Conservation (phyloP, 2,329 filamentous ascomycete genomes). For the Metarhizium rileyi region DNA sequence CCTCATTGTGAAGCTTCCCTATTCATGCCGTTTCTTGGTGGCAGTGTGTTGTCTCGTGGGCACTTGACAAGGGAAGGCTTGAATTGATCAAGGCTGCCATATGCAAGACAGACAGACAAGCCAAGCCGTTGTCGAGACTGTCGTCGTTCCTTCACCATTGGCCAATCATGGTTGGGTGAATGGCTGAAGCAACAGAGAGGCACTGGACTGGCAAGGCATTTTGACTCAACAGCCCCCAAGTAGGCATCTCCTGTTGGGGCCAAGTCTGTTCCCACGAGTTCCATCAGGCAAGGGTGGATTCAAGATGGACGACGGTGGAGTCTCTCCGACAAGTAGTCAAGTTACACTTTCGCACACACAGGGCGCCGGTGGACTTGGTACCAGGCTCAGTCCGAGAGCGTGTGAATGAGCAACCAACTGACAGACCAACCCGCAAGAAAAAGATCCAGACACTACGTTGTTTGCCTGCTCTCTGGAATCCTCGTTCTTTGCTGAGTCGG, state of each 20-base stretch:
- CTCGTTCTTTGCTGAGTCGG: neutral
- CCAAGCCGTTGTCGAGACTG: neutral
- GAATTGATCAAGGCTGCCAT: conserved; percentile 2
- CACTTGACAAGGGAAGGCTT: neutral
- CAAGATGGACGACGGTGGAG: neutral
- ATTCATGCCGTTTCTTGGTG: neutral
- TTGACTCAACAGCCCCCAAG: neutral
- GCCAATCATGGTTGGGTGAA: neutral
- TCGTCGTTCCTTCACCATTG: neutral
- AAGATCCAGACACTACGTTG: neutral
- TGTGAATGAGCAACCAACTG: neutral
- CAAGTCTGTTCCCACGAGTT: neutral
- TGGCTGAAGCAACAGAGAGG: neutral
- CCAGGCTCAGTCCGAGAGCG: neutral
- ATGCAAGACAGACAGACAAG: neutral
- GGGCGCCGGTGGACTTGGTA: neutral
- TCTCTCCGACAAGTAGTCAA: neutral
- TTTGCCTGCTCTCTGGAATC: neutral
- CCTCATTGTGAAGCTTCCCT: neutral
- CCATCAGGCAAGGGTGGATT: conserved; percentile 3
- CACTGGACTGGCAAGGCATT: neutral
- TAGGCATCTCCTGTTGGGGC: conserved; percentile 1
- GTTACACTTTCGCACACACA: neutral
- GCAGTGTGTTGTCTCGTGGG: conserved; percentile 2
- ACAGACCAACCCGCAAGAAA: conserved; percentile 1